Evolutionary conservation across 371 early-diverging fungal species (phyloP), one percentile per base, ranked within the genome.

Genomic region (Apophysomyces variabilis): DNA sequence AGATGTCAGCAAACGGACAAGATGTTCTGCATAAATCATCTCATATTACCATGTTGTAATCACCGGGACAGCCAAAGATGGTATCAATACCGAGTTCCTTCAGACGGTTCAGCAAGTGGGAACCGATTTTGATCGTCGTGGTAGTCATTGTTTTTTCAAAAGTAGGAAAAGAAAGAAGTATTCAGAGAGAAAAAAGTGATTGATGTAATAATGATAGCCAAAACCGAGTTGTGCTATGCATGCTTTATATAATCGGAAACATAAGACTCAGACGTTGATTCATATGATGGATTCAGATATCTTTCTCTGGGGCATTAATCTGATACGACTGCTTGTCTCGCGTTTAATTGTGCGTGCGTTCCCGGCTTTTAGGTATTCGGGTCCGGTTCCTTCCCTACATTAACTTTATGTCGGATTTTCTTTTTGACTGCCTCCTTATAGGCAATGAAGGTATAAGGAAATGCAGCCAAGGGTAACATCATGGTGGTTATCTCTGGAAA

Each of bases 61-160:
- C 83, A 56, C 83, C 83, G 38, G 83, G 83, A 36, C 73, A 69
- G 58, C 83, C 83, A 65, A 80, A 80, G 36, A 83, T 62, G 43
- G 75, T 74, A 47, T 79, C 74, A 11, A 79, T 61, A 16, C 78
- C 79, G 12, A 80, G 62, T 45, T 83, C 80, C 63, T 80, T 80
- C 50, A 83, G 68, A 54, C 83, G 75, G 16, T 71, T 44, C 16
- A 80, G 32, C 37, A 83, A 66, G 58, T 79, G 79, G 21, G 71
- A 38, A 39, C 75, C 78, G 60, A 78, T 61, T 35, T 37, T 75
- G n/a, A 64, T 69, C 46, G 66, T 45, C 54, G 45, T 46, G 21
- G 50, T 21, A 50, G 50, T 7, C 50, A 50, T 50, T 50, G 32
- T 50, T 0, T n/a, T 50, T 50, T 7, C 3, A 0, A 14, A 7